Evolutionary conservation across 2,329 filamentous ascomycete genomes (phyloP), one percentile per base, ranked within the genome.

Genomic region (Colletotrichum plurivorum): DNA sequence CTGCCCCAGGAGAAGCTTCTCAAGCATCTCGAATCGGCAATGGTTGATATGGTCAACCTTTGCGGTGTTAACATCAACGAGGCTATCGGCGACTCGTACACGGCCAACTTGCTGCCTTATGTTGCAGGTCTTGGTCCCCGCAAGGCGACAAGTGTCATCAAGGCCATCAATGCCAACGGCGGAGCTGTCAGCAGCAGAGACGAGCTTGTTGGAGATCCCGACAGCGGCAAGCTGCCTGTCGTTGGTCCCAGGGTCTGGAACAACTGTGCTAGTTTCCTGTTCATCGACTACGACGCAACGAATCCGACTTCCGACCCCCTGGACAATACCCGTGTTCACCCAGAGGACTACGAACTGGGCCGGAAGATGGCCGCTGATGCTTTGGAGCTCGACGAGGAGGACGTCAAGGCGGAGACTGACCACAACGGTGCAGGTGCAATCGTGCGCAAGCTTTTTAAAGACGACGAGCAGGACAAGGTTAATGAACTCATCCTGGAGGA

Each of bases 301-400:
- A 94, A 94, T 74, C 88, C 91, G 2, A 88, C 93, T 15, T 94
- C 95, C 1, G 96, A 99, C 78, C 97, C 97, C 67, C 87, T 99
- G 27, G 96, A 99, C 81, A 97, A 96, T 78, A 99, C 96, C 54
- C 93, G 96, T 84, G 94, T 99, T 18, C 96, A 99, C 76, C 96
- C 96, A 1, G 96, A 99, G 83, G 96, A 99, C 78, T 99, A 99
- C 80, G 96, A 99, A 74, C 91, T 99, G 71, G 96, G 94, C 56
- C 93, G 95, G 74, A 99, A 99, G 83, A 98, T 99, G 92, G 96
- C 96, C 20, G 96, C 96, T 4, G 96, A 99, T 84, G 96, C 96
- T 16, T 85, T 99, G 55, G 95, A 98, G 78, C 87, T 99, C 73
- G 96, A 99, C 74, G 96, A 99, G 81, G 96, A 99, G 83, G 96